Evolutionary conservation across 2,329 filamentous ascomycete species (phyloP), one percentile per base, ranked within the genome.

Genomic region (Scedosporium dehoogii): DNA sequence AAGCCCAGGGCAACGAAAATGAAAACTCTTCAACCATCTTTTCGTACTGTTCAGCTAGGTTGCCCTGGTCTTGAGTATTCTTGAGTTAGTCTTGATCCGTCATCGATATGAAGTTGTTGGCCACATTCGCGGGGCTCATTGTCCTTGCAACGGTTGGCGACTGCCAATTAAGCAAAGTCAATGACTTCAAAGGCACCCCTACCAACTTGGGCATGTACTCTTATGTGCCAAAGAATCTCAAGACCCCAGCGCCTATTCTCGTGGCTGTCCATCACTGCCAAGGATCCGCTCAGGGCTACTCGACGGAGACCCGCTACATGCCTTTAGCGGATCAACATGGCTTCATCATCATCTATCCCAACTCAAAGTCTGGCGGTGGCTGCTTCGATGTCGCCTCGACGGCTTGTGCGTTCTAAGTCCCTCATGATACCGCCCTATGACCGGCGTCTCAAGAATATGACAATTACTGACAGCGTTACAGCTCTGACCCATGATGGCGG

Each of bases 371-470:
- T 14, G 72, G 68, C 14, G 75, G 76, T 65, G 74, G 72, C 66
- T 86, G 84, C 72, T 86, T 83, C 82, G 84, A 86, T 63, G 81
- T 85, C 1, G 81, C 80, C 5, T 82, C 79, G 9, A 70, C 72
- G 41, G 70, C 75, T 9, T 77, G 48, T 53, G 27, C 1, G 48
- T 53, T 53, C 48, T 46, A 33, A 9, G 29, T 9, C 7, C 29
- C 29, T 33, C 6, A 33, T 33, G 7, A 33, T 33, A 33, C 7
- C 29, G 29, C 5, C 29, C 29, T n/a, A n/a, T n/a, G 7, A 33
- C 6, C 29, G 9, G 29, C 2, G 29, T 6, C 29, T 33, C 29
- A 33, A 7, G 29, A 33, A 33, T 33, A 33, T 33, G 29, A 9
- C 6, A 33, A 6, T 33, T 33, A 33, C 29, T 33, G 7, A 33